Base-by-base conservation (phyloP, 140 eudicot genomes). In the Stevia rebaudiana region DNA sequence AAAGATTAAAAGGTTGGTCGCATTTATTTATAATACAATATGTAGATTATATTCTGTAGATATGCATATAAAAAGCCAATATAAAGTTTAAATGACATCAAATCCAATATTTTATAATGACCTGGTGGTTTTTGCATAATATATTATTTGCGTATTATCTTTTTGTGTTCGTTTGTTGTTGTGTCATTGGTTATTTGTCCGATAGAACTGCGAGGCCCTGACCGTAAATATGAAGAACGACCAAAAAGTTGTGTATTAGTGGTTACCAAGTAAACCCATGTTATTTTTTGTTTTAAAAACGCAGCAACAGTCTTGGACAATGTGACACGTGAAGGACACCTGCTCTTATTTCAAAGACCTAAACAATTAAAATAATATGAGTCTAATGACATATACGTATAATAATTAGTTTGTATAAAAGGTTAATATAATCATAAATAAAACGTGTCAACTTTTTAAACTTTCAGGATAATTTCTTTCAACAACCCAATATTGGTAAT, bases 171-270 rank as follows among this genome's bases (percentile, higher is more conserved):
- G 39, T 0, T 6, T 54, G 61, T 13, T 52, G 59, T 52, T 28
- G 12, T 54, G 40, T 28, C 28, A 54, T 54, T 54, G 61, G 61
- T 28, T n/a, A 54, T 54, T 54, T 28, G 6, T 54, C 40, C 61
- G 61, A 28, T n/a, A 6, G 61, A 54, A 54, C 39, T 16, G 40
- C 11, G 11, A 54, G 61, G 61, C 61, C 61, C 61, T n/a, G 61
- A 54, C 61, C 61, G 61, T 54, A 54, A 54, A 54, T 54, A 54
- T 54, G 22, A n/a, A 15, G 22, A 44, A 44, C 6, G 19, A 23
- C 6, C 11, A 31, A 11, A 28, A 25, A 54, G 40, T 8, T 44
- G 51, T 44, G 23, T 44, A 28, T 54, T 54, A 28, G 61, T 54
- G 61, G 61, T 6, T 12, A 28, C 61, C 61, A 25, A 54, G 60